phyloP scores from a whole-genome alignment of 192 early-diverging fungal species.

The Umbelopsis sp. region DNA sequence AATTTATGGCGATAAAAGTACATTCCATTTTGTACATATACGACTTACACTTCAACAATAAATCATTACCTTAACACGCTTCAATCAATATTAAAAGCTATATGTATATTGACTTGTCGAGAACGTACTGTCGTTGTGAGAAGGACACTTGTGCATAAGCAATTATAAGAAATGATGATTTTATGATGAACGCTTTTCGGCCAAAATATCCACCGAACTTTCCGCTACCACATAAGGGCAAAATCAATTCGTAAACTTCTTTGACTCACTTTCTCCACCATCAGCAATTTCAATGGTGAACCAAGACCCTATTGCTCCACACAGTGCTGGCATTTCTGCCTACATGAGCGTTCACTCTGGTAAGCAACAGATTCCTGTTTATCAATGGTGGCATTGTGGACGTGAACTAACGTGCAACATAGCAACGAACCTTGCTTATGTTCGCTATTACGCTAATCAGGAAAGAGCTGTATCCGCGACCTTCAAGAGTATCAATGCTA shows the following conservation, averaged over 20 bases:
- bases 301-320: conserved; percentile 40
- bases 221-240: too few species aligned
- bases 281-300: conserved; percentile 3
- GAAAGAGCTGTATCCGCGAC: conserved; percentile 35
- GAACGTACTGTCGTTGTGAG: too few species aligned
- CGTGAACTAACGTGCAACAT: background rate
- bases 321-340: conserved; percentile 32
- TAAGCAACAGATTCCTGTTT: background rate
- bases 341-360: conserved; percentile 47
- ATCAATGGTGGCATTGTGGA: background rate
- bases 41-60: background rate
- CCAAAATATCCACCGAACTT: too few species aligned
- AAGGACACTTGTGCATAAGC: too few species aligned
- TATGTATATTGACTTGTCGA: too few species aligned
- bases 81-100: too few species aligned
- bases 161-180: too few species aligned
- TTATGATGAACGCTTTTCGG: too few species aligned
- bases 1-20: background rate
- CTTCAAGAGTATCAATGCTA: conserved; percentile 40
- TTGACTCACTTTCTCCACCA: background rate
- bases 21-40: conserved; percentile 11
- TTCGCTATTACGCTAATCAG: conserved; percentile 41
- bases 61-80: too few species aligned
- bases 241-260: background rate
- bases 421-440: conserved; percentile 46